Evolutionary conservation across 257 asterid species (phyloP).

Genomic region (Przewalskia tangutica): DNA sequence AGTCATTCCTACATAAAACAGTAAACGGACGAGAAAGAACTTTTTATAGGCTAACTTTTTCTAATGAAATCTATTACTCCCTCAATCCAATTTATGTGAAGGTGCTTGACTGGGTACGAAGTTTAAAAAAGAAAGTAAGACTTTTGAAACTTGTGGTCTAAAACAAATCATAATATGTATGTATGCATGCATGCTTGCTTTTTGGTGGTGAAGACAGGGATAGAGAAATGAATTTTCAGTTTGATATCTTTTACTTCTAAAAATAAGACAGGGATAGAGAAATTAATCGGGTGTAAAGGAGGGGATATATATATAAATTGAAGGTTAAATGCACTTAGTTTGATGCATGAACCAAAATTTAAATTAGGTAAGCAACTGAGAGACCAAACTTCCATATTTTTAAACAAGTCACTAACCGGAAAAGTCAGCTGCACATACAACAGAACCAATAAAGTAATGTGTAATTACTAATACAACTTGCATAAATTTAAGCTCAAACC

Average conservation of each 20-base stretch:
- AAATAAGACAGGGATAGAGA: no score
- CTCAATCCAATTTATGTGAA: not conserved
- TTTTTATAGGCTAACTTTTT: not conserved
- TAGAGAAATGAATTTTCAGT: no score
- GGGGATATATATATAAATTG: not conserved
- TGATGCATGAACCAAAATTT: not conserved
- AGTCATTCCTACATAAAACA: not conserved
- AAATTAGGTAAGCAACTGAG: not conserved
- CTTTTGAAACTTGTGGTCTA: no score
- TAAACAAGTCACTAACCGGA: not conserved
- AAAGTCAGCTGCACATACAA: not conserved
- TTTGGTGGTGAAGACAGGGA: no score
- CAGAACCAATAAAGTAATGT: not conserved
- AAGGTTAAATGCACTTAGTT: not conserved
- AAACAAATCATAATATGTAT: no score
- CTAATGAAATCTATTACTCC: not conserved
- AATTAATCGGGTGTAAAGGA: no score
- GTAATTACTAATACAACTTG: not conserved
- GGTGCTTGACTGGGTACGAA: no score
- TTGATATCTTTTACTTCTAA: no score
- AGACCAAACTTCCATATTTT: not conserved
- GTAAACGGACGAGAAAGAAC: not conserved
- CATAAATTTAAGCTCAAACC: not conserved
- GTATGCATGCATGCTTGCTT: no score
- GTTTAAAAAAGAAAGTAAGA: no score